phyloP scores from a whole-genome alignment of 2,329 filamentous ascomycete species.

The Colletotrichum sublineola region DNA sequence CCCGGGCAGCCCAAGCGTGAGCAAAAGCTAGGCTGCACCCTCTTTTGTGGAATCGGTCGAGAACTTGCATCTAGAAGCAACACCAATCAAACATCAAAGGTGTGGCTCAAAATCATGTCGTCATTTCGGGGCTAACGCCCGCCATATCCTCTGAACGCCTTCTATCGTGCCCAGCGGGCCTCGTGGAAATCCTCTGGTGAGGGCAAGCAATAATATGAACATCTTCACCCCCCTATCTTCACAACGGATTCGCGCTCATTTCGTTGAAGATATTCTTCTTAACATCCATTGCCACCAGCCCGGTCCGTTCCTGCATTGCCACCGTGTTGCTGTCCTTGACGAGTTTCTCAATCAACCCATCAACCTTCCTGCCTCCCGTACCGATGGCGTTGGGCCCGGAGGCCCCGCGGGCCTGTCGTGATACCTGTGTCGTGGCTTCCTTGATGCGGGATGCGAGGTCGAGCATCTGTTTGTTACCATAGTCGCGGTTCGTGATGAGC shows the following conservation, averaged over 20 bases:
- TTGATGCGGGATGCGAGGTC: conserved; percentile 88
- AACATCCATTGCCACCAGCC: conserved; percentile 71
- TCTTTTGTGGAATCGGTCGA: too few species aligned
- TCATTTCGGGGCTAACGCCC: conserved; percentile 37
- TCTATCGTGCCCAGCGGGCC: conserved; percentile 35
- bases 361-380: conserved; percentile 49
- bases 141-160: conserved; percentile 37
- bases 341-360: conserved; percentile 70
- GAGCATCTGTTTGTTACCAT: conserved; percentile 89
- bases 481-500: conserved; percentile 92
- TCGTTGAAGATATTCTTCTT: conserved; percentile 73
- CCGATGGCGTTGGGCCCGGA: conserved; percentile 45
- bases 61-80: background rate
- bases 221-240: background rate
- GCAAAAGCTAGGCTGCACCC: background rate
- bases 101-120: conserved; percentile 32
- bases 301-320: conserved; percentile 72
- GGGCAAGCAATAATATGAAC: conserved; percentile 22
- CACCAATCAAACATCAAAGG: background rate
- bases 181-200: conserved; percentile 18
- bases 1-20: background rate
- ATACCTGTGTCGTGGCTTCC: conserved; percentile 65
- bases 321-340: conserved; percentile 73
- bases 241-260: conserved; percentile 47
- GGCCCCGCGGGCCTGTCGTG: conserved; percentile 50